Conservation (phyloP, 768 basidiomycete genomes). For the Cubamyces lactineus region DNA sequence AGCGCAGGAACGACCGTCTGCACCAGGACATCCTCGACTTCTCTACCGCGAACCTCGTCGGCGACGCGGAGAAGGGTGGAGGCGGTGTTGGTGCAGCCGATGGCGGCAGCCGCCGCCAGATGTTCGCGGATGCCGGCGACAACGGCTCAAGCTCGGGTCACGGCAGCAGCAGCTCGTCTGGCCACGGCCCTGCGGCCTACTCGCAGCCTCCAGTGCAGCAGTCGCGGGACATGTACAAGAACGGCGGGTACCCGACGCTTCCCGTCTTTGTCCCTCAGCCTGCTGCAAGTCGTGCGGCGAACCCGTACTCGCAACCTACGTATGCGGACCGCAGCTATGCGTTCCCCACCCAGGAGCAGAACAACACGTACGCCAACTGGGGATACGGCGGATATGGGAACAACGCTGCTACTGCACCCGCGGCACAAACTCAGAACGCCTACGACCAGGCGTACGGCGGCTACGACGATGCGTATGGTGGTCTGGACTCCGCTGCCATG, state of each 20-base stretch:
- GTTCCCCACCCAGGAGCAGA: slow-evolving; percentile 9
- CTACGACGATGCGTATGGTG: neutral
- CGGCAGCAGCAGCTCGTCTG: slow-evolving; percentile 14
- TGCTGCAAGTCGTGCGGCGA: slow-evolving; percentile 1
- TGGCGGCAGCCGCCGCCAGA: neutral
- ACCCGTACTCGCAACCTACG: slow-evolving; percentile 15
- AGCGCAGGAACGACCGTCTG: slow-evolving; percentile 43
- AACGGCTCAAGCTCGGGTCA: slow-evolving; percentile 13
- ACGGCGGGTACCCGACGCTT: slow-evolving; percentile 13
- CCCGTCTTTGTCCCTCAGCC: slow-evolving; percentile 12
- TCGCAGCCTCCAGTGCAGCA: slow-evolving; percentile 9
- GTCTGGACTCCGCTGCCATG: neutral
- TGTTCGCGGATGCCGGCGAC: slow-evolving; percentile 8
- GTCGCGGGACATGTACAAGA: slow-evolving; percentile 23
- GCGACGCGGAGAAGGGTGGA: slow-evolving; percentile 27
- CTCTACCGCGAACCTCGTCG: slow-evolving; percentile 25
- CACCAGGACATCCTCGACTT: slow-evolving; percentile 31
- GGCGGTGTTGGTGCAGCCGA: slow-evolving; percentile 1
- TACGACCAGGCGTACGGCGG: slow-evolving; percentile 24
- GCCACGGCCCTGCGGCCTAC: neutral
- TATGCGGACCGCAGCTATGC: slow-evolving; percentile 15
- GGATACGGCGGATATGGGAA: slow-evolving; percentile 8
- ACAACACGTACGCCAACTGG: slow-evolving; percentile 20
- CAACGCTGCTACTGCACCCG: neutral
- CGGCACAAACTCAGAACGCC: slow-evolving; percentile 1